These are phyloP conservation scores for Colletotrichum echinochloae DNA, from an alignment of 2,329 filamentous ascomycete species.

Conservation along the genomic window DNA sequence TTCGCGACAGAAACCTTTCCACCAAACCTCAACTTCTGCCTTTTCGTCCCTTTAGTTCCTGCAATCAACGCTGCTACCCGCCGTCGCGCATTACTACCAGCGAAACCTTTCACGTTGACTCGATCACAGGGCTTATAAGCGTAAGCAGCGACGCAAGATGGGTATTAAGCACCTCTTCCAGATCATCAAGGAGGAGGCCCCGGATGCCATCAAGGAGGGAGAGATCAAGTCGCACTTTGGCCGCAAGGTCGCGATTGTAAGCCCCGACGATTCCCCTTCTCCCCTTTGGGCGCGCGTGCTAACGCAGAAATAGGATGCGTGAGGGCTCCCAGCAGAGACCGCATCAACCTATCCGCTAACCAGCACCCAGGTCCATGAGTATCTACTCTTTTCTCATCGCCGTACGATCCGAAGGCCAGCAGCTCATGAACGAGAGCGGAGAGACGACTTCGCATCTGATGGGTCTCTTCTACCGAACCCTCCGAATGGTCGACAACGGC, in stretches of 20 bases:
- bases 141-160: slow-evolving; percentile 54
- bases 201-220: slow-evolving; percentile 94
- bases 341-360: slow-evolving; percentile 28
- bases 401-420: slow-evolving; percentile 95
- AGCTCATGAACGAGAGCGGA: slow-evolving; percentile 93
- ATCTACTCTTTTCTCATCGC: slow-evolving; percentile 99
- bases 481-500: slow-evolving; percentile 98
- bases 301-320: slow-evolving; percentile 65
- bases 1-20: not conserved
- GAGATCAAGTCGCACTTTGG: slow-evolving; percentile 99
- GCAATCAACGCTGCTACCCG: not conserved
- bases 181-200: slow-evolving; percentile 91
- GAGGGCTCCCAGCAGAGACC: slow-evolving; percentile 44
- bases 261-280: slow-evolving; percentile 49
- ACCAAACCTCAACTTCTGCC: not conserved
- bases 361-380: slow-evolving; percentile 82
- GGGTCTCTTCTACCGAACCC: slow-evolving; percentile 99
- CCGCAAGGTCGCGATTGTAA: slow-evolving; percentile 95
- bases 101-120: not conserved
- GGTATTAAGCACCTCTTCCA: slow-evolving; percentile 80
- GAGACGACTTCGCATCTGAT: slow-evolving; percentile 98
- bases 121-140: not conserved
- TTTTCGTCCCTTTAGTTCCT: not conserved
- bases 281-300: not conserved
- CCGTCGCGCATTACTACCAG: not conserved